Conservation (phyloP, 2,329 filamentous ascomycete species). For the Fusarium mundagurra region DNA sequence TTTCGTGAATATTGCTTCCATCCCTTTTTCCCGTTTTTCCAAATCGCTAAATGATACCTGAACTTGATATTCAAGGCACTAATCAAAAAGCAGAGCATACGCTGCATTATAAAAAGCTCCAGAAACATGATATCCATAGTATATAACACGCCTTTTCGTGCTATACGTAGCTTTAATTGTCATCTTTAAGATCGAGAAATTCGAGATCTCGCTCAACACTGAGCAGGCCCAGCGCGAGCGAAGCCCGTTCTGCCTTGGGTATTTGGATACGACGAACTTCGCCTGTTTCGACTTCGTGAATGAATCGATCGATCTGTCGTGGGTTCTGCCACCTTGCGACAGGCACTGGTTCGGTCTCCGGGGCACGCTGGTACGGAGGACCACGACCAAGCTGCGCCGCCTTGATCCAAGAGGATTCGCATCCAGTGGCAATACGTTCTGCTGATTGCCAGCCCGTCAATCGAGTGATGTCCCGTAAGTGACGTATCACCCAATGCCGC, state of each 20-base stretch:
- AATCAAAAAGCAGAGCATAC: not conserved
- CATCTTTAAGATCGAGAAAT: conserved; percentile 64
- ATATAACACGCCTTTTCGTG: not conserved
- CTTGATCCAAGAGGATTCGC: conserved; percentile 85
- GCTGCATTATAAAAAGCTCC: not conserved
- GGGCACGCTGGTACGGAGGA: conserved; percentile 72
- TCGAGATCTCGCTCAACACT: conserved; percentile 81
- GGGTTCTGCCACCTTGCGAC: conserved; percentile 60
- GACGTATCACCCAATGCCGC: conserved; percentile 79
- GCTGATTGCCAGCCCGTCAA: conserved; percentile 91
- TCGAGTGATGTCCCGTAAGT: conserved; percentile 78
- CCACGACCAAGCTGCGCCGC: conserved; percentile 78
- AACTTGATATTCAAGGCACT: not conserved
- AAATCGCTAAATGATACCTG: not conserved
- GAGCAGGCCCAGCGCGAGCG: conserved; percentile 82
- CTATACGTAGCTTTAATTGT: conserved; percentile 17
- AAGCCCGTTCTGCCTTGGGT: conserved; percentile 70
- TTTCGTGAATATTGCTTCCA: not conserved
- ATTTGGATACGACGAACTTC: conserved; percentile 64
- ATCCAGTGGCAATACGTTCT: conserved; percentile 81
- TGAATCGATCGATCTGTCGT: conserved; percentile 61
- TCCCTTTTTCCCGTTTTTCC: not conserved
- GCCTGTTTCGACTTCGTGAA: conserved; percentile 56
- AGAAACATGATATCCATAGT: not conserved
- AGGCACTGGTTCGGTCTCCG: conserved; percentile 48